Conservation (phyloP, 768 basidiomycete species). For the Collybia sp. region DNA sequence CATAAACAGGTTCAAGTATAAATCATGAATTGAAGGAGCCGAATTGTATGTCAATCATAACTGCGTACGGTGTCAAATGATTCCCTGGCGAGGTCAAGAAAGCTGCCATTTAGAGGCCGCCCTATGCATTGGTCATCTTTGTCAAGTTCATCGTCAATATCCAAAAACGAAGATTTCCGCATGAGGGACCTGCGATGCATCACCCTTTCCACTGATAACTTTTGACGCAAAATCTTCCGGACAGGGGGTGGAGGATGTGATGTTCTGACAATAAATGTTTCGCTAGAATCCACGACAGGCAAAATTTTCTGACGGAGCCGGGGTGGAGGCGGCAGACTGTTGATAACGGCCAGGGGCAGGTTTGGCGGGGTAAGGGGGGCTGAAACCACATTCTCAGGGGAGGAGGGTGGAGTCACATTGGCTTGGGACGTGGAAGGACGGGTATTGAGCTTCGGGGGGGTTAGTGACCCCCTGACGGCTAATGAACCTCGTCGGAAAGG, state of each 20-base stretch:
- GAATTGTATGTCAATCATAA: constrained; percentile 3
- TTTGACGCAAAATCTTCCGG: constrained; percentile 22
- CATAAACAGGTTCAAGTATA: constrained; percentile 10
- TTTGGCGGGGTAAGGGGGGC: constrained; percentile 4
- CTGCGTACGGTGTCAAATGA: constrained; percentile 46
- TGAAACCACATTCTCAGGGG: constrained; percentile 10
- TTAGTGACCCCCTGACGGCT: constrained; percentile 10
- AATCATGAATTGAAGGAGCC: constrained; percentile 3
- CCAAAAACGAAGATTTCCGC: constrained; percentile 69
- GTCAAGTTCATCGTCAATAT: constrained; percentile 53
- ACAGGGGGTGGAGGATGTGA: constrained; percentile 30
- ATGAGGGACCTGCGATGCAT: constrained; percentile 49
- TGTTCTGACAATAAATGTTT: constrained; percentile 6
- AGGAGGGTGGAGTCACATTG: constrained; percentile 14
- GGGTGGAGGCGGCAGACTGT: constrained; percentile 53
- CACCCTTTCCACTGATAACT: constrained; percentile 30
- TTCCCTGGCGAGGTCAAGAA: constrained; percentile 47
- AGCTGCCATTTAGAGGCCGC: constrained; percentile 31
- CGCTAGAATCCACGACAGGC: constrained; percentile 12
- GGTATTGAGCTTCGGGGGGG: constrained; percentile 12
- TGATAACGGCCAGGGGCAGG: constrained; percentile 23
- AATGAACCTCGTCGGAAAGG: constrained; percentile 15
- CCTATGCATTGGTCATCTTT: constrained; percentile 20
- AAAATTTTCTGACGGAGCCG: constrained; percentile 32
- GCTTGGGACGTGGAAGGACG: constrained; percentile 34